Conservation (phyloP, 2,329 filamentous ascomycete genomes). For the Epichloe glyceriae region DNA sequence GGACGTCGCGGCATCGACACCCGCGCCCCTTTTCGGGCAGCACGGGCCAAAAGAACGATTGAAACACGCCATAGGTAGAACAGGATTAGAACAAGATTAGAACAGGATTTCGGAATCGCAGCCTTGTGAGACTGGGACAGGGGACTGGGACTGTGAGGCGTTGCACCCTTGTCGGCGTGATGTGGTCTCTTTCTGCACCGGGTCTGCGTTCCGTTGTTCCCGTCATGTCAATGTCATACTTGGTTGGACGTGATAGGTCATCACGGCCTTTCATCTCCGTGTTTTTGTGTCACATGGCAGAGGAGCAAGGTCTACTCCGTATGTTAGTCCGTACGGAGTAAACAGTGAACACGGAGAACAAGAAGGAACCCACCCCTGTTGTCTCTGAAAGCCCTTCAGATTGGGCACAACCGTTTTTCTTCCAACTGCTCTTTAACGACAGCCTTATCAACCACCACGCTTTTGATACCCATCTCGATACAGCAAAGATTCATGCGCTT, state of each 20-base stretch:
- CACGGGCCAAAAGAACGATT: background rate
- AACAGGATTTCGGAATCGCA: background rate
- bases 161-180: background rate
- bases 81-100: too few species aligned
- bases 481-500: constrained; percentile 16
- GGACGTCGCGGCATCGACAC: too few species aligned
- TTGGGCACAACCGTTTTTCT: too few species aligned
- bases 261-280: background rate
- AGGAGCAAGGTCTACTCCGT: too few species aligned
- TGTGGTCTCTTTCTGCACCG: background rate
- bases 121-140: background rate
- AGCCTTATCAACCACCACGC: too few species aligned
- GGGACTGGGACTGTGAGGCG: background rate
- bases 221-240: background rate
- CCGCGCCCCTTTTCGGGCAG: background rate
- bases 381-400: too few species aligned
- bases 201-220: background rate
- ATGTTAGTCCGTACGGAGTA: too few species aligned
- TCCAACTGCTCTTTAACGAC: too few species aligned
- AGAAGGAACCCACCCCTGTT: too few species aligned
- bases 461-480: too few species aligned
- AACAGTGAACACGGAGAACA: too few species aligned
- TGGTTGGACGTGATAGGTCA: background rate
- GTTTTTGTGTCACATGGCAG: background rate
- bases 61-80: background rate